A percentile compares a stretch with the other conserved stretches of the same genome.
phyloP scores from a whole-genome alignment of 1,139 yeast genomes.

The Kurtzmaniella quercitrusa region DNA sequence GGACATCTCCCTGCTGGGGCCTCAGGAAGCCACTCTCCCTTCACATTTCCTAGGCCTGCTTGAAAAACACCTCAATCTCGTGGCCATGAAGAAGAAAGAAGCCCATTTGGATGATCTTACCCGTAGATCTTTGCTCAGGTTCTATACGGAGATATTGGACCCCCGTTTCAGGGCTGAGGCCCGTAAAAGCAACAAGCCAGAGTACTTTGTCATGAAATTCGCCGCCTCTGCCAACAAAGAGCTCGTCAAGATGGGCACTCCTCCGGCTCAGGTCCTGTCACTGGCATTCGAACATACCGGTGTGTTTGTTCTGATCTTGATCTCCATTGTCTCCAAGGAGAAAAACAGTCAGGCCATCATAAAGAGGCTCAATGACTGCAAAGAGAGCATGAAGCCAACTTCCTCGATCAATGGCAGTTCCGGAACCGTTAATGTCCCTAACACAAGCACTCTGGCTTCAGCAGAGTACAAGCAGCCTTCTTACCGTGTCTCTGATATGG shows the following conservation, averaged over 20 bases:
- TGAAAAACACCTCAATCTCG: conserved; percentile 44
- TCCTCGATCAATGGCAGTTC: conserved; percentile 9
- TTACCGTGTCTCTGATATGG: conserved; percentile 47
- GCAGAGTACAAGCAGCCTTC: conserved; percentile 39
- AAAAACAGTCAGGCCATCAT: conserved; percentile 39
- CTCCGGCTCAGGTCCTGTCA: conserved; percentile 37
- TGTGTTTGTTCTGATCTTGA: conserved; percentile 52
- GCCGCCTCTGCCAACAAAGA: conserved; percentile 64
- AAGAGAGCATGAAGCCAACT: conserved; percentile 33
- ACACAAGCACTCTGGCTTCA: neutral
- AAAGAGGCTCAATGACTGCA: conserved; percentile 40
- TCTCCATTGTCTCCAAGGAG: conserved; percentile 42
- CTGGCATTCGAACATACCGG: conserved; percentile 54
- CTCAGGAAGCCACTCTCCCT: conserved; percentile 30
- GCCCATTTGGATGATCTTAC: conserved; percentile 31
- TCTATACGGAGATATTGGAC: conserved; percentile 59
- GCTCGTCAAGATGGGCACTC: conserved; percentile 45
- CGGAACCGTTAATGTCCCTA: conserved; percentile 7
- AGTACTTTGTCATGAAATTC: conserved; percentile 63
- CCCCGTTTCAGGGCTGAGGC: conserved; percentile 41
- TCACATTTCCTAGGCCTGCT: conserved; percentile 43
- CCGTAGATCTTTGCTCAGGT: conserved; percentile 47
- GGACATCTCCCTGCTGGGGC: neutral
- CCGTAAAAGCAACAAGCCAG: conserved; percentile 45
- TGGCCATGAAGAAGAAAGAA: conserved; percentile 52